Conservation (phyloP, 139 green algal genomes). For the Zygnema cylindricum region DNA sequence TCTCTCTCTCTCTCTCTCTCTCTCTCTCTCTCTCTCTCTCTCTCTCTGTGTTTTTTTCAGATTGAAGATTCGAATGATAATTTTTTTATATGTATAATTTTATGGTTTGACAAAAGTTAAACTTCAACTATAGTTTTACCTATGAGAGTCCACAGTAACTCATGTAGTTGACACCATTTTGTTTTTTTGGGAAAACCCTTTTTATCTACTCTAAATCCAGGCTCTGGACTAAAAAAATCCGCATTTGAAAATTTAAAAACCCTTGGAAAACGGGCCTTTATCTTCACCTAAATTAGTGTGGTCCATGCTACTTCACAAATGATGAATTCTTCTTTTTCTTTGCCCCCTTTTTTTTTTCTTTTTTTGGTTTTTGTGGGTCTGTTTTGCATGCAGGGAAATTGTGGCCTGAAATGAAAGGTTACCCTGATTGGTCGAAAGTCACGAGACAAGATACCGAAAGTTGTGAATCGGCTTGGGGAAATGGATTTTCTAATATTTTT, state of each 20-base stretch:
- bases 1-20: not conserved
- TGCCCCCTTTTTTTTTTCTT: not conserved
- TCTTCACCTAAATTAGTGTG: not conserved
- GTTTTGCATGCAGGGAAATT: not conserved
- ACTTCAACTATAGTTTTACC: not conserved
- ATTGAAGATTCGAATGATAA: no score
- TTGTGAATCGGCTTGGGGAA: not conserved
- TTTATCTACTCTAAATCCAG: not conserved
- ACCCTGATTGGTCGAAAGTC: not conserved
- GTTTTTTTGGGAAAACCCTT: no score
- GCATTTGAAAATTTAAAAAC: no score
- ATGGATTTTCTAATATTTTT: not conserved
- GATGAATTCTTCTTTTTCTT: not conserved
- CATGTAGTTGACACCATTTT: no score
- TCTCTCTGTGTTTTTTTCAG: not conserved
- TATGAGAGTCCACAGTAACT: no score
- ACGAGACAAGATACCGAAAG: not conserved
- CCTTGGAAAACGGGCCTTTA: no score
- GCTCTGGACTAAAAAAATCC: not conserved
- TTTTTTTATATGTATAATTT: no score
- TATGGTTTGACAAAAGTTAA: not conserved
- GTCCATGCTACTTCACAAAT: no score
- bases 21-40: not conserved
- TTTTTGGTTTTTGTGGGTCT: not conserved
- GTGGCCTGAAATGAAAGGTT: not conserved